Evolutionary conservation across 768 basidiomycete genomes (phyloP).

Genomic region (Lactarius trivialis): DNA sequence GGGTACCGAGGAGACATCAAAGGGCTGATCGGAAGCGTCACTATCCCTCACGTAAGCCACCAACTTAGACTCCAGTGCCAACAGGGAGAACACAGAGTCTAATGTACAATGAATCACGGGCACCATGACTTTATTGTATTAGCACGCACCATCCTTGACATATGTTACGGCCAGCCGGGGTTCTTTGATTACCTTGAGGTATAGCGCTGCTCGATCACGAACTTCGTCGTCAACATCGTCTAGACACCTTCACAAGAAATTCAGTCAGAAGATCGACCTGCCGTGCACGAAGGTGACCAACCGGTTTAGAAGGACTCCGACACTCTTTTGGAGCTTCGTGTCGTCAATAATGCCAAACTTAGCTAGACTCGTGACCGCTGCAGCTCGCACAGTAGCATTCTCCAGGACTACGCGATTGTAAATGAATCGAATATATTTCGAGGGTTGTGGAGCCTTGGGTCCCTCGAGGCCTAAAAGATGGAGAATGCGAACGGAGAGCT

Average conservation of each 20-base stretch:
- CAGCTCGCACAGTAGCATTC: conserved; percentile 95
- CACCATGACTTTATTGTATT: neutral
- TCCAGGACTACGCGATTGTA: conserved; percentile 99
- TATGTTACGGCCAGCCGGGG: conserved; percentile 76
- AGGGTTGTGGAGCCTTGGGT: conserved; percentile 91
- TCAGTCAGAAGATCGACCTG: conserved; percentile 12
- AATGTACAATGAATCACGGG: conserved; percentile 10
- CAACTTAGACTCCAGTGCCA: conserved; percentile 83
- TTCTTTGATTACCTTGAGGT: conserved; percentile 78
- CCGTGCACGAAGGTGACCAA: conserved; percentile 30
- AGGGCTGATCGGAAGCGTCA: conserved; percentile 59
- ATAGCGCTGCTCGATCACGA: conserved; percentile 93
- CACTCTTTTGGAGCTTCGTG: conserved; percentile 69
- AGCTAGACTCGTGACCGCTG: conserved; percentile 89
- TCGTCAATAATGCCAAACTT: conserved; percentile 94
- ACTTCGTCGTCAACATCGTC: conserved; percentile 99
- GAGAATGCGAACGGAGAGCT: conserved; percentile 93
- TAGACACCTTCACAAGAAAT: conserved; percentile 56
- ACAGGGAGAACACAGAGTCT: conserved; percentile 94
- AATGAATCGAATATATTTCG: conserved; percentile 98
- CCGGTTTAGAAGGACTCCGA: conserved; percentile 82
- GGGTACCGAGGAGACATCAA: conserved; percentile 81
- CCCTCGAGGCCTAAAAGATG: conserved; percentile 95
- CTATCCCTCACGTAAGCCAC: conserved; percentile 91
- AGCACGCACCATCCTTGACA: conserved; percentile 77